Percentiles rank a stretch among this genome's conserved stretches.
These are phyloP conservation scores for Fonsecaea erecta DNA, from an alignment of 2,329 filamentous ascomycete species.

Conservation along the genomic window DNA sequence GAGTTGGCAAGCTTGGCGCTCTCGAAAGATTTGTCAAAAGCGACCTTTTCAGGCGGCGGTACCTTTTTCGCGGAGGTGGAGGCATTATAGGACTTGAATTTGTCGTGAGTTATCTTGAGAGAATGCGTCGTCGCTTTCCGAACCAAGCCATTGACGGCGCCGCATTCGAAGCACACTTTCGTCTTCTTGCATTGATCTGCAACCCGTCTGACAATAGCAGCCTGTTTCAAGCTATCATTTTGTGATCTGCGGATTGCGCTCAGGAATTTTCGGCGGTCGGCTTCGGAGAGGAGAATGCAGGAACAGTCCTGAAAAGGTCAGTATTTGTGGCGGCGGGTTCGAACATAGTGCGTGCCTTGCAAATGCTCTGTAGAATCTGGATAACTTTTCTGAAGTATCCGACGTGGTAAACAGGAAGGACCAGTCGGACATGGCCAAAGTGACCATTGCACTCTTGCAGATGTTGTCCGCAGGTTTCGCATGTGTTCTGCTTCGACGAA, in stretches of 20 bases:
- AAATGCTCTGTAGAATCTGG: constrained; percentile 89
- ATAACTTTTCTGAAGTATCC: constrained; percentile 95
- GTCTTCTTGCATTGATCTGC: constrained; percentile 88
- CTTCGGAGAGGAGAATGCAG: constrained; percentile 78
- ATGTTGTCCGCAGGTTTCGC: constrained; percentile 80
- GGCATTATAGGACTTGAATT: constrained; percentile 84
- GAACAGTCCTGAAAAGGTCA: constrained; percentile 68
- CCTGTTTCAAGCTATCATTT: constrained; percentile 83
- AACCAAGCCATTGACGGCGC: constrained; percentile 83
- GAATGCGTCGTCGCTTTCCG: constrained; percentile 80
- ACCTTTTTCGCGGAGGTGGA: constrained; percentile 86
- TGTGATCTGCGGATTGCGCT: constrained; percentile 78
- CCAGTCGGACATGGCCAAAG: constrained; percentile 90
- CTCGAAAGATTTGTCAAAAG: constrained; percentile 83
- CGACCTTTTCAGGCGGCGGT: constrained; percentile 77
- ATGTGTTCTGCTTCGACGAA: constrained; percentile 79
- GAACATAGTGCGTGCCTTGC: constrained; percentile 62
- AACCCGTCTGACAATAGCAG: constrained; percentile 84
- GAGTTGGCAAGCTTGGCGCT: constrained; percentile 76
- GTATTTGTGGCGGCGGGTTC: constrained; percentile 13
- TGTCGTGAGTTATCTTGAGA: constrained; percentile 94
- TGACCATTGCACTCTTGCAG: constrained; percentile 89
- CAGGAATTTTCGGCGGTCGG: constrained; percentile 76
- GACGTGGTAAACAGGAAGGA: constrained; percentile 91
- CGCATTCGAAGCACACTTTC: constrained; percentile 80